Evolutionary conservation across 768 basidiomycete species (phyloP).

Genomic region (Wakefieldia striispora): DNA sequence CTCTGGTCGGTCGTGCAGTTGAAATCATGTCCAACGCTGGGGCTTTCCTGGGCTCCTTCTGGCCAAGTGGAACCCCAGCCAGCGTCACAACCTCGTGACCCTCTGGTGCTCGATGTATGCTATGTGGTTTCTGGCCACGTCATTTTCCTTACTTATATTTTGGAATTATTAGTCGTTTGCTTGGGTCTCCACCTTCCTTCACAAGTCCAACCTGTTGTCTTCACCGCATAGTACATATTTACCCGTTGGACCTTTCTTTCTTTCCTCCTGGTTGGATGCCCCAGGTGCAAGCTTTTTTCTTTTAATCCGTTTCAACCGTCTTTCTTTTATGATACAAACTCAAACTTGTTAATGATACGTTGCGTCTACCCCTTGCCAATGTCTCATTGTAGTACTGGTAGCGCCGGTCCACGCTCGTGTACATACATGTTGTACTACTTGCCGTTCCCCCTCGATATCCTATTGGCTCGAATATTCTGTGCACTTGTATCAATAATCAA

Average conservation of each 20-base stretch:
- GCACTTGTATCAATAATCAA: not conserved
- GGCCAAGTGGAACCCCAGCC: slow-evolving; percentile 35
- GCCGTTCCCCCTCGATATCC: slow-evolving; percentile 16
- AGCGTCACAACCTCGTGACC: slow-evolving; percentile 22
- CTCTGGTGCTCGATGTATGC: not conserved
- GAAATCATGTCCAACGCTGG: slow-evolving; percentile 81
- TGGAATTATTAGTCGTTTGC: slow-evolving; percentile 28
- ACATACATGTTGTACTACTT: slow-evolving; percentile 28
- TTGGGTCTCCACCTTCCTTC: slow-evolving; percentile 7
- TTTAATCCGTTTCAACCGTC: slow-evolving; percentile 3
- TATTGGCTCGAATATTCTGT: slow-evolving; percentile 7
- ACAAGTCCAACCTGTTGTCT: not conserved
- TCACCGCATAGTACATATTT: slow-evolving; percentile 23
- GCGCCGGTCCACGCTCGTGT: slow-evolving; percentile 16
- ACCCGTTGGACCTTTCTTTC: slow-evolving; percentile 22
- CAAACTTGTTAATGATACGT: slow-evolving; percentile 26
- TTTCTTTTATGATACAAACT: slow-evolving; percentile 22
- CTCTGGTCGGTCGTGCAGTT: slow-evolving; percentile 60
- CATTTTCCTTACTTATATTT: slow-evolving; percentile 29
- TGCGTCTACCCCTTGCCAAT: slow-evolving; percentile 7
- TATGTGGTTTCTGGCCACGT: not conserved
- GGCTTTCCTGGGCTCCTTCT: slow-evolving; percentile 67
- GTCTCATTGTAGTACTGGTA: slow-evolving; percentile 6
- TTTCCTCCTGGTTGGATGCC: slow-evolving; percentile 12
- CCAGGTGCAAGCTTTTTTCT: slow-evolving; percentile 2